Evolutionary conservation across 2,329 filamentous ascomycete species (phyloP).

Genomic region (Scedosporium apiospermum): DNA sequence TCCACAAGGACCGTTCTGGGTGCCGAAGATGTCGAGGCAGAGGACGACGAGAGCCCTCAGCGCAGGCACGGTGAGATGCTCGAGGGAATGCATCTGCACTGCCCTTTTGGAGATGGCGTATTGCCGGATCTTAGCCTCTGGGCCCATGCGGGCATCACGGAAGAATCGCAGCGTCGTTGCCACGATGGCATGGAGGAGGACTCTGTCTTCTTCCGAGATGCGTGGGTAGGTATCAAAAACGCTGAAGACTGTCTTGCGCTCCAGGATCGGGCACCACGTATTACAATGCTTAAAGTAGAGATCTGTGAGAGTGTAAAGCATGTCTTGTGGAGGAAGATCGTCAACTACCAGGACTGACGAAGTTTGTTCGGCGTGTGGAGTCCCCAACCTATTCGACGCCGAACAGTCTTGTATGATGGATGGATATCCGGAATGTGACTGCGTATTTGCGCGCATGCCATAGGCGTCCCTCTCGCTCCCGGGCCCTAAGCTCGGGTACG

Average conservation of each 20-base stretch:
- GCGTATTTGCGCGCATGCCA: neutral
- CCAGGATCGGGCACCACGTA: conserved; percentile 43
- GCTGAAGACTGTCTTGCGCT: conserved; percentile 30
- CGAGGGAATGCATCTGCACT: conserved; percentile 32
- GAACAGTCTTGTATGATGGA: too few species aligned
- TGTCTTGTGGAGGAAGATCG: conserved; percentile 49
- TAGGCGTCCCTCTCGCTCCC: neutral
- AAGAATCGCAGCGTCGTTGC: conserved; percentile 32
- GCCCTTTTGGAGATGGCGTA: conserved; percentile 27
- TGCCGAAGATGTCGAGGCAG: conserved; percentile 30
- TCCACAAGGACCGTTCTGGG: conserved; percentile 30
- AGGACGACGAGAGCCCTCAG: conserved; percentile 31
- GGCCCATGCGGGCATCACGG: conserved; percentile 26
- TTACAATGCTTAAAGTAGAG: conserved; percentile 57
- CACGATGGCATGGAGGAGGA: conserved; percentile 33
- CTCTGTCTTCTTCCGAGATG: conserved; percentile 26
- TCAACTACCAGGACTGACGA: conserved; percentile 27
- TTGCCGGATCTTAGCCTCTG: conserved; percentile 27
- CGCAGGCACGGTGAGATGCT: conserved; percentile 28
- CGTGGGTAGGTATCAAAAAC: conserved; percentile 30
- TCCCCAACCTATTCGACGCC: neutral
- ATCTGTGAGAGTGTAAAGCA: conserved; percentile 49
- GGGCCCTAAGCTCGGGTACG: neutral
- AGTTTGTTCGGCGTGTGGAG: conserved; percentile 12
- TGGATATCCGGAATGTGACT: too few species aligned